phyloP scores from a whole-genome alignment of 202 grass and related monocot genomes.

The Brachypodium distachyon region DNA sequence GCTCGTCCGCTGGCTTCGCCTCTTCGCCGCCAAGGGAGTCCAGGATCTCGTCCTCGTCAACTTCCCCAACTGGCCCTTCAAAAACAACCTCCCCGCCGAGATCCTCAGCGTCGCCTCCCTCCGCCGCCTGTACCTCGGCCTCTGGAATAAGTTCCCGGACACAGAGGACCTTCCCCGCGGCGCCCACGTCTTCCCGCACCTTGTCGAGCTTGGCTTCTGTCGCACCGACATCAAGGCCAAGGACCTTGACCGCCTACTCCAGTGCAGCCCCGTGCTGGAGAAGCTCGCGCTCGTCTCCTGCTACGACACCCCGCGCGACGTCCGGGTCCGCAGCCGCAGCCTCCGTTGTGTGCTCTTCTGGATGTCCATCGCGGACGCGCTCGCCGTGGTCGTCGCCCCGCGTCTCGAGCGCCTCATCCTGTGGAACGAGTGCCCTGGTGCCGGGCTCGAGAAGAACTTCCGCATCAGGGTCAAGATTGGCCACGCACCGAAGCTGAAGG shows the following conservation, averaged over 20 bases:
- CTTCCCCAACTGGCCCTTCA: conserved; percentile 13
- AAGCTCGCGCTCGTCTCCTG: conserved; percentile 28
- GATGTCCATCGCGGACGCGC: neutral
- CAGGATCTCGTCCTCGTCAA: conserved; percentile 35
- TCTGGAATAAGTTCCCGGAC: conserved; percentile 2
- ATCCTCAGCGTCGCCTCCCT: conserved; percentile 26
- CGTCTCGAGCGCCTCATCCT: conserved; percentile 37
- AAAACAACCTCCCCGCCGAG: conserved; percentile 15
- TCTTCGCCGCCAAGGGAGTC: conserved; percentile 34
- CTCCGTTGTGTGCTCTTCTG: conserved; percentile 22
- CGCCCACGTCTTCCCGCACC: conserved; percentile 13
- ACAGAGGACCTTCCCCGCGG: neutral
- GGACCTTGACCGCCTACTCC: conserved; percentile 24
- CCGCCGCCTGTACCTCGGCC: conserved; percentile 26
- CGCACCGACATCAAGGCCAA: neutral
- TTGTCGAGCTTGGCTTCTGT: conserved; percentile 38
- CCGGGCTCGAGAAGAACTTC: neutral
- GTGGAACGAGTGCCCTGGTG: neutral
- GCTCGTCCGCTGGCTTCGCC: conserved; percentile 22
- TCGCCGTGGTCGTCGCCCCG: conserved; percentile 20
- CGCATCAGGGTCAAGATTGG: conserved; percentile 29
- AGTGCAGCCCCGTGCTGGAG: conserved; percentile 37
- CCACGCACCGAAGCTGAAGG: conserved; percentile 25
- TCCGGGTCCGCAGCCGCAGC: conserved; percentile 20
- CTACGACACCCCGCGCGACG: neutral